Evolutionary conservation across 208 protist species (phyloP), one percentile per base, ranked within the genome.

Genomic region (Phytomonas sp.): DNA sequence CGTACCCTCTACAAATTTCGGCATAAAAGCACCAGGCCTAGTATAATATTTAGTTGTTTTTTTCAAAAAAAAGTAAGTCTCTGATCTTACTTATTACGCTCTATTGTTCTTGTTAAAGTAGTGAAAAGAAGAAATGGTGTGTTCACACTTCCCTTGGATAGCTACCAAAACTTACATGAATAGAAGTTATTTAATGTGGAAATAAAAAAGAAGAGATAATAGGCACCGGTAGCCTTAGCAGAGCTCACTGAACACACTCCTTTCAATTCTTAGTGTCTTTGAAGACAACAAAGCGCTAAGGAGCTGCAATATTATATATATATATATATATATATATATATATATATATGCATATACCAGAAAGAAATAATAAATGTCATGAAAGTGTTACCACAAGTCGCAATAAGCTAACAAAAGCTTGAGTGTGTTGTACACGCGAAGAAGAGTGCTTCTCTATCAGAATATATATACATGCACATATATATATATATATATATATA

Each of bases 1-100:
- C 0, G 71, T 60, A 61, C 70, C 74, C 13, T 72, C 70, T 6
- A 75, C 31, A 30, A 82, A 81, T 26, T 66, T 31, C 11, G 76
- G 72, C 71, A 83, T 80, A n/a, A 40, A 62, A 11, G 34, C 68
- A 17, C 13, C 20, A 2, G 31, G 23, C 3, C 28, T 3, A 29
- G 1, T 63, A n/a, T 43, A 7, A 17, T 61, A n/a, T 63, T 70
- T 32, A 63, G 8, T 60, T 31, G 9, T 20, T 56, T 6, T 59
- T 56, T 5, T 8, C 29, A 61, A 8, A 23, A 17, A 15, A 37
- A 26, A n/a, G 1, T 59, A 32, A 46, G 65, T 15, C 37, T 46
- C 23, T 11, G n/a, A 36, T 28, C 0, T 34, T 51, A 51, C 13
- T 4, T 64, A 64, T 43, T 64, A 1, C 3, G 1, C 23, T 43